Evolutionary conservation across 805 yeast species (phyloP), one percentile per base, ranked within the genome.

Genomic region (Barnettozyma siamensis): DNA sequence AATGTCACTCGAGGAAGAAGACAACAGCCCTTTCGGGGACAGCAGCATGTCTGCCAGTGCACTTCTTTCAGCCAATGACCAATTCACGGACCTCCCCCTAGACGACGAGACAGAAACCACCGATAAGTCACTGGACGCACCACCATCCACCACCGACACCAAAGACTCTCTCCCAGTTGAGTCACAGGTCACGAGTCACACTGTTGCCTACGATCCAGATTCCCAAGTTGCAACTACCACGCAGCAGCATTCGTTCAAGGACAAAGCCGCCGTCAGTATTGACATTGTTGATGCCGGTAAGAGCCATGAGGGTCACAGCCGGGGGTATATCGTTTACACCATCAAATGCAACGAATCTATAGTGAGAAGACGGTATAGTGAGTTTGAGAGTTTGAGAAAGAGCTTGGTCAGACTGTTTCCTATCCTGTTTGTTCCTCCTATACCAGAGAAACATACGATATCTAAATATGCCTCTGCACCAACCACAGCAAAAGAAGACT

Each of bases 351-450:
- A 80, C n/a, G 81, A 69, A 7, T 67, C 76, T 26, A 63, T 73
- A 10, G 89, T 88, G 5, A 77, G 89, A 36, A 69, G 99, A 53
- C 70, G 98, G 34, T 93, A 93, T 59, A 83, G 95, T 27, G 99
- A 93, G 59, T 93, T 93, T 59, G 96, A 87, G 55, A 77, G 85
- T 37, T 69, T 93, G 34, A 70, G 96, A 46, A 81, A 77, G 31
- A 73, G 83, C 5, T 67, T 93, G 18, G 68, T 79, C 3, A 78
- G 82, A 50, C 64, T 86, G 30, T 83, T 83, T 48, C 97, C 99
- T 3, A 78, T 93, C 3, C 58, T 80, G 4, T 74, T 93, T 3
- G 77, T 93, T 5, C 99, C 99, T 7, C 97, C 98, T 1, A 91
- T 93, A 9, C 99, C 99, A 0, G 84, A 81, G 60, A 85, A 85